phyloP scores from a whole-genome alignment of 371 early-diverging fungal species.

The Hamiltosporidium tvaerminnensis region DNA sequence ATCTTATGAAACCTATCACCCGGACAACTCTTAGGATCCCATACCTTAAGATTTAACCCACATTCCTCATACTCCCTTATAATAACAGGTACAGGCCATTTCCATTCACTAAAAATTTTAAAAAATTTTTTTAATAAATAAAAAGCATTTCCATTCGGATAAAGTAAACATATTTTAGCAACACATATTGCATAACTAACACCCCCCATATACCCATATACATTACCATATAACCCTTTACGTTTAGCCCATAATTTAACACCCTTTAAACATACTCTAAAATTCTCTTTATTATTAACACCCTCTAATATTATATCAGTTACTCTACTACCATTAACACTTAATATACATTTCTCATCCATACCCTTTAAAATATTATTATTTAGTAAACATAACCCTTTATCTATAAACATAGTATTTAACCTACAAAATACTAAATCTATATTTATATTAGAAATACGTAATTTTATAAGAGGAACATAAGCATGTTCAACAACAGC shows the following conservation, averaged over 20 bases:
- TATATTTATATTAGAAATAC: constrained; percentile 70
- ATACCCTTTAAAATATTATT: constrained; percentile 68
- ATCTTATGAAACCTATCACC: constrained; percentile 75
- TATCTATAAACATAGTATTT: constrained; percentile 61
- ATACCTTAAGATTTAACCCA: constrained; percentile 72
- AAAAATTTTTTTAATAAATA: constrained; percentile 75
- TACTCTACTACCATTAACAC: constrained; percentile 87
- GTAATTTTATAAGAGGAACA: constrained; percentile 89
- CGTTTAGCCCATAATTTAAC: constrained; percentile 96
- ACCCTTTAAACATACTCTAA: constrained; percentile 73
- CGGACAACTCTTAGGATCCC: constrained; percentile 83
- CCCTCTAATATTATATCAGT: constrained; percentile 86
- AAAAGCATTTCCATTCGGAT: constrained; percentile 76
- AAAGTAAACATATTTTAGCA: constrained; percentile 85
- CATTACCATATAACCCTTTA: constrained; percentile 77
- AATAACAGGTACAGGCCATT: constrained; percentile 89
- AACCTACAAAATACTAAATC: constrained; percentile 50
- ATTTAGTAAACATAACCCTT: constrained; percentile 69
- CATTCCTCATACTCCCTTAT: constrained; percentile 76
- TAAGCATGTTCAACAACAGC: constrained; percentile 72
- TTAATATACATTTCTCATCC: constrained; percentile 76
- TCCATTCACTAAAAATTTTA: constrained; percentile 69
- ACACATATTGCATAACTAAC: constrained; percentile 97
- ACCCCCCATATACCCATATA: constrained; percentile 94
- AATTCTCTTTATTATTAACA: constrained; percentile 73